Base-by-base conservation (phyloP, 768 basidiomycete genomes). In the Boletus insuetus region DNA sequence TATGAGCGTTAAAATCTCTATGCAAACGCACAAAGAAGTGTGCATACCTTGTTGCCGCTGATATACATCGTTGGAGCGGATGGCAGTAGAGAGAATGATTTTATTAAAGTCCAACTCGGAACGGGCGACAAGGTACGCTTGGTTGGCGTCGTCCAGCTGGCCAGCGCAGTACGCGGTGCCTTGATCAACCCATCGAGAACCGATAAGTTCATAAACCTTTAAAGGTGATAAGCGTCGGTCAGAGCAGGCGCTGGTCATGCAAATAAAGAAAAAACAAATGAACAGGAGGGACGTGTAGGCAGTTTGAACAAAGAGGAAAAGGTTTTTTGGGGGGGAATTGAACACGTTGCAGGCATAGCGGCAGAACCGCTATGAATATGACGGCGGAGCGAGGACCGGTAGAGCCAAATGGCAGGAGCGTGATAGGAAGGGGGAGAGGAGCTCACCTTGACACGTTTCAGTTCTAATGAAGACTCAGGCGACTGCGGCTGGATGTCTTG, bases 91-190 rank as follows among this genome's bases (percentile, higher is more conserved):
- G 40, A 94, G 80, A 60, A 94, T 84, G 65, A 91, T 77, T 49
- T 86, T 79, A 59, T 83, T 79, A 65, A 82, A 84, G 64, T 86
- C 83, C 58, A 81, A 74, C 71, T 93, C 93, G 17, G 87, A 83
- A 58, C 87, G 87, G n/a, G 91, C 92, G 60, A 92, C 84, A 50
- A 94, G 84, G 54, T 86, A 79, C 6, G 87, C 94, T 68, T 87
- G 89, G 63, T 84, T 85, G 46, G 81, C 80, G 47, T 87, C 84
- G 62, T 86, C 82, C 60, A 89, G 89, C 68, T 94, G 86, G 43
- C 94, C 94, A 65, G 90, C 91, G 71, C 95, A 97, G 69, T 94
- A 91, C 1, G 97, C 97, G 17, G 97, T 99, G 45, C 97, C 97
- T 69, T 94, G 86, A 78, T 99, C 97, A 52, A 87, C 81, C 97